phyloP scores from a whole-genome alignment of 345 rosid genomes.

The Arabis hirsuta region DNA sequence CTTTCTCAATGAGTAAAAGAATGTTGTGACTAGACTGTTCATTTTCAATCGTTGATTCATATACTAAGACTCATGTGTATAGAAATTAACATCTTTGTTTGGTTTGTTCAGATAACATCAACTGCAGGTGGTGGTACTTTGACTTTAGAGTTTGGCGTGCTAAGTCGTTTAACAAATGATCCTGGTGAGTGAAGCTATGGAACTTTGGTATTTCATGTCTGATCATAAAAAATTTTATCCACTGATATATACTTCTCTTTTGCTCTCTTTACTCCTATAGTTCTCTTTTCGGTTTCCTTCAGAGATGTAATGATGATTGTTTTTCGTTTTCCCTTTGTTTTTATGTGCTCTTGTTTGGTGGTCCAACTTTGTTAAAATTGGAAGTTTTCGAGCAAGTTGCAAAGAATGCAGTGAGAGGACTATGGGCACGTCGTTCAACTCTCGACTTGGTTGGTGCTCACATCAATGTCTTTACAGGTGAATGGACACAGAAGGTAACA shows the following conservation, averaged over 20 bases:
- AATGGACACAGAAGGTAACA: slow-evolving; percentile 98
- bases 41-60: slow-evolving; percentile 2
- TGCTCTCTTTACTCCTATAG: slow-evolving; percentile 5
- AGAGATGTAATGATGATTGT: slow-evolving; percentile 11
- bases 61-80: slow-evolving; percentile 3
- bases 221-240: not conserved
- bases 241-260: slow-evolving; percentile 7
- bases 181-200: slow-evolving; percentile 64
- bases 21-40: not conserved
- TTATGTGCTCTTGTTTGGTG: slow-evolving; percentile 10
- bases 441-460: slow-evolving; percentile 97
- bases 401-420: slow-evolving; percentile 84
- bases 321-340: slow-evolving; percentile 6
- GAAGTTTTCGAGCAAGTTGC: slow-evolving; percentile 97
- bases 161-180: slow-evolving; percentile 91
- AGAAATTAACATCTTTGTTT: slow-evolving; percentile 31
- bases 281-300: not conserved
- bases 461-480: slow-evolving; percentile 98
- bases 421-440: slow-evolving; percentile 96
- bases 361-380: slow-evolving; percentile 33
- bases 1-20: not conserved
- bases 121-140: slow-evolving; percentile 99
- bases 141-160: slow-evolving; percentile 93
- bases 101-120: slow-evolving; percentile 80
- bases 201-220: slow-evolving; percentile 15